These are phyloP conservation scores for Alternaria sp. DNA, from an alignment of 2,329 filamentous ascomycete genomes.

Conservation along the genomic window DNA sequence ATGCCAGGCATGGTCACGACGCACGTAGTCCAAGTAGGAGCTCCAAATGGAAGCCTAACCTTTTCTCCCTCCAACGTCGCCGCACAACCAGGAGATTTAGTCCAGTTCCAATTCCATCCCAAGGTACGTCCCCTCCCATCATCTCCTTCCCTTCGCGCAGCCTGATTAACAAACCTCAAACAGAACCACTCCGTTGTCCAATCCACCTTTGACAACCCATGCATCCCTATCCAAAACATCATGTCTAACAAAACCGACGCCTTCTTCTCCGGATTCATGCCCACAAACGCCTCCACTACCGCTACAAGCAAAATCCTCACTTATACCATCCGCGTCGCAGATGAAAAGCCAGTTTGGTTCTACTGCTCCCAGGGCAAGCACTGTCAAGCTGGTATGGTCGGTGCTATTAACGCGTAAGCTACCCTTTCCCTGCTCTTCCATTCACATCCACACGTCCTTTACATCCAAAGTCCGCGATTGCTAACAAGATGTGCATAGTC, in stretches of 20 bases:
- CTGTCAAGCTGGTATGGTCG: conserved; percentile 77
- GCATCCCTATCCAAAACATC: conserved; percentile 65
- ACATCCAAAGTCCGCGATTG: not conserved
- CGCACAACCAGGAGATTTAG: conserved; percentile 66
- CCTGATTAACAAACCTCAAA: conserved; percentile 18
- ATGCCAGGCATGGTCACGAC: conserved; percentile 39
- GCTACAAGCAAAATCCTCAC: conserved; percentile 62
- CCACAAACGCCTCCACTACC: conserved; percentile 56
- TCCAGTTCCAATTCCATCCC: conserved; percentile 64
- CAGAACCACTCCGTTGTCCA: conserved; percentile 81
- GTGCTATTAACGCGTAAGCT: conserved; percentile 77
- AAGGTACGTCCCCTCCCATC: conserved; percentile 44
- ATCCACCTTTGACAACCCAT: conserved; percentile 76
- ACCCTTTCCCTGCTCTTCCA: not conserved
- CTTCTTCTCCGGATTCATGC: conserved; percentile 72
- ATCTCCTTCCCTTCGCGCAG: not conserved
- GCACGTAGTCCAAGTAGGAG: conserved; percentile 72
- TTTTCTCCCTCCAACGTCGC: conserved; percentile 73
- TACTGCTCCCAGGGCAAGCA: conserved; percentile 79
- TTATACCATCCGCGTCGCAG: conserved; percentile 75
- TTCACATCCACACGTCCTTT: not conserved
- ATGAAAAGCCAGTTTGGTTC: conserved; percentile 76
- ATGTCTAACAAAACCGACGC: conserved; percentile 59
- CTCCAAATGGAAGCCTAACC: conserved; percentile 61
- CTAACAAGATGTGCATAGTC: conserved; percentile 35